Base-by-base conservation (phyloP, 352 stramenopile species). In the Phytopythium litorale region DNA sequence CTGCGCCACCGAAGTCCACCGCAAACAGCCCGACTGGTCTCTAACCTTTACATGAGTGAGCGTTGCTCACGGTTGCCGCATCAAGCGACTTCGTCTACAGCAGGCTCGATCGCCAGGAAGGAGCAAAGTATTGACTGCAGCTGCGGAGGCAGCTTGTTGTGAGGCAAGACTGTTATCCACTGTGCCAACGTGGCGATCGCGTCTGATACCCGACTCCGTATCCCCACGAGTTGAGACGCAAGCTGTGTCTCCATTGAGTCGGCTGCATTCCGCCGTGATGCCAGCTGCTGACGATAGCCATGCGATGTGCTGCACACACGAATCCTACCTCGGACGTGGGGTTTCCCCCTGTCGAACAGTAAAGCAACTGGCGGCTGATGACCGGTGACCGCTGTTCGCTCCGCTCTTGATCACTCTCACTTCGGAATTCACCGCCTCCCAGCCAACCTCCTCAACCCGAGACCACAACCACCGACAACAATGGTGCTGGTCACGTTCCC, bases 401-500 rank as follows among this genome's bases (percentile, higher is more conserved):
- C n/a, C 21, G 30, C 32, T 30, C n/a, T 57, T 45, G 30, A 8
- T 38, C 8, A n/a, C 23, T 32, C 48, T 65, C 56, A 71, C 38
- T 71, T 49, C 45, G 33, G 46, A 70, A 67, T 53, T 60, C 23
- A 12, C 23, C 28, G 49, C 8, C 43, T 63, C 30, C 45, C 37
- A n/a, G 12, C 16, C 30, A 55, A 25, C n/a, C 18, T 30, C 43
- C 9, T 57, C 37, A 18, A 63, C 15, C 38, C 9, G 15, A 16
- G 15, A 43, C 46, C 30, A 1, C 33, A 65, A 19, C 56, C 40
- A 46, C 30, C 35, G 46, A 9, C 42, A n/a, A 46, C 23, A 51
- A 68, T 68, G 64, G 33, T 63, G 33, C 50, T 56, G 48, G 40
- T 30, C 35, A 54, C 30, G 7, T 48, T 66, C n/a, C 33, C 51